phyloP scores from a whole-genome alignment of 2,329 filamentous ascomycete genomes.

The Orbilia quercus region DNA sequence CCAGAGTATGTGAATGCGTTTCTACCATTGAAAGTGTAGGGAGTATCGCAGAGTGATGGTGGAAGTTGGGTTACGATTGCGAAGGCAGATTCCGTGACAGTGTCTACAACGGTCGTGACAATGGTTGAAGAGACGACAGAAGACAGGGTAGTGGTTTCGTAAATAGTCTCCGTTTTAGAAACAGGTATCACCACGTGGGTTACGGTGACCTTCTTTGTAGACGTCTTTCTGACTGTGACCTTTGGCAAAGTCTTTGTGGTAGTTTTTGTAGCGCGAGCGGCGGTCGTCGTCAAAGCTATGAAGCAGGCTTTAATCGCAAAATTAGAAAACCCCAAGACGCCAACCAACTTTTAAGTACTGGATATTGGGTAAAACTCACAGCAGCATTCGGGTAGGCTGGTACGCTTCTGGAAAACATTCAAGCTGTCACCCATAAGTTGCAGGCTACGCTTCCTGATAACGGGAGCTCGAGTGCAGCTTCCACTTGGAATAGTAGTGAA shows the following conservation, averaged over 20 bases:
- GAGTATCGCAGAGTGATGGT: slow-evolving; percentile 13
- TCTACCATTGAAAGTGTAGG: slow-evolving; percentile 21
- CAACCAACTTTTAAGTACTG: neutral
- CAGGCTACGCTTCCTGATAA: neutral
- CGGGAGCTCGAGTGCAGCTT: neutral
- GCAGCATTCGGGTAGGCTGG: slow-evolving; percentile 30
- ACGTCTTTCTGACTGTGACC: slow-evolving; percentile 16
- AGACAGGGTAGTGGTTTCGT: slow-evolving; percentile 21
- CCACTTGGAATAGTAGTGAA: neutral
- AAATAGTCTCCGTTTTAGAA: slow-evolving; percentile 9
- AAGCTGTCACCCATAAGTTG: neutral
- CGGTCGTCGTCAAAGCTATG: slow-evolving; percentile 28
- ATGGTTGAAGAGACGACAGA: neutral
- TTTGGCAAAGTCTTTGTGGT: slow-evolving; percentile 31
- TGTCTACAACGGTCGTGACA: neutral
- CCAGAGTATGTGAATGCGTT: slow-evolving; percentile 31
- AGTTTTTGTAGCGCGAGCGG: slow-evolving; percentile 37
- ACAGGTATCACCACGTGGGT: slow-evolving; percentile 1
- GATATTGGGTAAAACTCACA: slow-evolving; percentile 19
- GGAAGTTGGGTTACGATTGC: slow-evolving; percentile 20
- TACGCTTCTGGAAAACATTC: slow-evolving; percentile 20
- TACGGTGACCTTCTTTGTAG: slow-evolving; percentile 21
- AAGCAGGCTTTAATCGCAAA: slow-evolving; percentile 25
- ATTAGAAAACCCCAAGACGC: neutral
- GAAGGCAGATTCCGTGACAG: slow-evolving; percentile 4